These are phyloP conservation scores for Panaeolus cyanescens DNA, from an alignment of 768 basidiomycete species.

Conservation along the genomic window DNA sequence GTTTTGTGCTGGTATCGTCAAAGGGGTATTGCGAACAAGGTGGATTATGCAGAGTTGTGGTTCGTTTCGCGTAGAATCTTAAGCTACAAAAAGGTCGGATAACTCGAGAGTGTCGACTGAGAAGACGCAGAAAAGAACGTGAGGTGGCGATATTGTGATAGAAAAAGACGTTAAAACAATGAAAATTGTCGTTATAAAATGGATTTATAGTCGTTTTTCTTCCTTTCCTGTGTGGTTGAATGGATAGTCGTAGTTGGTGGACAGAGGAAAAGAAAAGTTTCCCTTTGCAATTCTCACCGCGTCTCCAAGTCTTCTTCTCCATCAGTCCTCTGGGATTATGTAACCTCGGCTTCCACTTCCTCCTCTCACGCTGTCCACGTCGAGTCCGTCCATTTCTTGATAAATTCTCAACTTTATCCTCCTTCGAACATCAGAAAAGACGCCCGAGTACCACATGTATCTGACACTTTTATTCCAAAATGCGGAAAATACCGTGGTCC, in stretches of 20 bases:
- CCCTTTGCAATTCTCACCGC: conserved; percentile 8
- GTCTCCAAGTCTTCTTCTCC: conserved; percentile 4
- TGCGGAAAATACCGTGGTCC: no score
- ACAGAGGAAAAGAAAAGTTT: conserved; percentile 1
- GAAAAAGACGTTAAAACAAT: conserved; percentile 6
- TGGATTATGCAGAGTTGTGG: conserved; percentile 12
- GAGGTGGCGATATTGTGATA: conserved; percentile 19
- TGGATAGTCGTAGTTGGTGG: neutral
- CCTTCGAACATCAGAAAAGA: neutral
- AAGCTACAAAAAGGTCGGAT: conserved; percentile 6
- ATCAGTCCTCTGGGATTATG: neutral
- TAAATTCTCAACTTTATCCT: neutral
- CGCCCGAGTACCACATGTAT: neutral
- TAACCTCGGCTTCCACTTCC: conserved; percentile 4
- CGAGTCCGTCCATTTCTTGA: neutral
- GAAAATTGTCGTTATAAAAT: neutral
- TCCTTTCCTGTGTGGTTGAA: neutral
- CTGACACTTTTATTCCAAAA: no score
- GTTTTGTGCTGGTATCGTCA: conserved; percentile 23
- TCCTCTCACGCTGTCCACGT: conserved; percentile 2
- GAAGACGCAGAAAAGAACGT: conserved; percentile 21
- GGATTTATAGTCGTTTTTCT: neutral
- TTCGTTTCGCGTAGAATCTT: conserved; percentile 12
- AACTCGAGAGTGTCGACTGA: neutral
- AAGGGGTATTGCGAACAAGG: conserved; percentile 23